Evolutionary conservation across 768 basidiomycete species (phyloP).

Genomic region (Lentinula lateritia): DNA sequence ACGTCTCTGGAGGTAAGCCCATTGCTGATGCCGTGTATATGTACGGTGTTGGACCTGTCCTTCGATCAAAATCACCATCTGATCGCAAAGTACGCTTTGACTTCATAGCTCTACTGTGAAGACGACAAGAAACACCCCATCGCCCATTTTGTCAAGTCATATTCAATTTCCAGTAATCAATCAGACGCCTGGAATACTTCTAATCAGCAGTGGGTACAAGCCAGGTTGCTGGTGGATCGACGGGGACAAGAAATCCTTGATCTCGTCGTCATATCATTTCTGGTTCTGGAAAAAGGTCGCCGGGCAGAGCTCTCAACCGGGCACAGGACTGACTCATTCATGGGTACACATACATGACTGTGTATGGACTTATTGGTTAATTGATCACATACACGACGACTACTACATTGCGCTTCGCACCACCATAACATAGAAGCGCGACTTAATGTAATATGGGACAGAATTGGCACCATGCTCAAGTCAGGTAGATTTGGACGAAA

Average conservation of each 20-base stretch:
- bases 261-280: slow-evolving; percentile 32
- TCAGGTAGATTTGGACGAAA: too few relatives aligned
- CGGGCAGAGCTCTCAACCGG: slow-evolving; percentile 23
- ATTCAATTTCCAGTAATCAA: slow-evolving; percentile 12
- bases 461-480: too few relatives aligned
- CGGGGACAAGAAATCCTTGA: slow-evolving; percentile 32
- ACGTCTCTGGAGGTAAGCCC: slow-evolving; percentile 26
- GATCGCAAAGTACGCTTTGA: neutral
- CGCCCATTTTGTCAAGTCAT: slow-evolving; percentile 29
- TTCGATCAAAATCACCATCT: neutral
- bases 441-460: too few relatives aligned
- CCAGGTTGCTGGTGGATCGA: slow-evolving; percentile 24
- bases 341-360: neutral
- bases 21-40: neutral
- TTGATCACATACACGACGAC: too few relatives aligned
- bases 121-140: slow-evolving; percentile 29
- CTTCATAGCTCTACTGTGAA: slow-evolving; percentile 25
- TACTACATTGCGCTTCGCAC: too few relatives aligned
- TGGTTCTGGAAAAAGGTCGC: slow-evolving; percentile 35
- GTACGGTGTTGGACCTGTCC: neutral
- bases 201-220: slow-evolving; percentile 15
- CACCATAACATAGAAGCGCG: too few relatives aligned
- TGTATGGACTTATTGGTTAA: neutral
- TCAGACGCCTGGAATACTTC: slow-evolving; percentile 4
- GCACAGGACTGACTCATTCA: neutral